phyloP scores from a whole-genome alignment of 192 early-diverging fungal species.

The Obelidium mucronatum region DNA sequence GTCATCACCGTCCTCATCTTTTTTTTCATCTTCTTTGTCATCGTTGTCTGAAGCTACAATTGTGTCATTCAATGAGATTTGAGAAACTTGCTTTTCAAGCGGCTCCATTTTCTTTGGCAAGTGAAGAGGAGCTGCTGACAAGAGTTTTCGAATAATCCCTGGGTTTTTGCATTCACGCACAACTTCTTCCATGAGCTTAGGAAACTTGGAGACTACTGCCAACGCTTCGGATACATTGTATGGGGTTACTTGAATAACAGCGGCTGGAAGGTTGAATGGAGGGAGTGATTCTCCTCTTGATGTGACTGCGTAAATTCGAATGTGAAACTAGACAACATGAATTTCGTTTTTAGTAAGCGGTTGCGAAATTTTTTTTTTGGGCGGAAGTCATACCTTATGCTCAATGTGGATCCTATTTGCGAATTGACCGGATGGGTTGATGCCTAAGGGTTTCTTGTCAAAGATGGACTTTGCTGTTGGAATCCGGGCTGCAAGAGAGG shows the following conservation, averaged over 20 bases:
- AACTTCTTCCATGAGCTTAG: constrained; percentile 14
- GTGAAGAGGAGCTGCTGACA: not conserved
- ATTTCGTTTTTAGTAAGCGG: not conserved
- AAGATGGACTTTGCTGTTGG: constrained; percentile 17
- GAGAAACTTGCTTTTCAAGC: not conserved
- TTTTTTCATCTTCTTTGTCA: not conserved
- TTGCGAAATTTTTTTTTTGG: not conserved
- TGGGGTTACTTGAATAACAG: constrained; percentile 18
- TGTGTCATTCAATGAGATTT: constrained; percentile 26
- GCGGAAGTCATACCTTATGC: constrained; percentile 31
- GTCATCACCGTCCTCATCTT: constrained; percentile 2
- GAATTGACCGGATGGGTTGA: constrained; percentile 40
- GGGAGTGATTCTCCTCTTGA: constrained; percentile 18
- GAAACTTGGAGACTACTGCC: not conserved
- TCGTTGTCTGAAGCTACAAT: constrained; percentile 11
- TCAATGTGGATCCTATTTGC: constrained; percentile 36
- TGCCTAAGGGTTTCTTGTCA: constrained; percentile 15
- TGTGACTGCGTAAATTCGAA: constrained; percentile 8
- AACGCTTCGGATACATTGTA: constrained; percentile 9
- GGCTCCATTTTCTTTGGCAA: too few relatives aligned
- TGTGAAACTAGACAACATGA: constrained; percentile 17
- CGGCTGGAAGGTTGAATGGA: constrained; percentile 14
- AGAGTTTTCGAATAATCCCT: not conserved
- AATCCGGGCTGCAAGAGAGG: constrained; percentile 6
- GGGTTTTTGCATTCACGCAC: constrained; percentile 8